Evolutionary conservation across 176 grass and related monocot species (phyloP).

Genomic region (Oryza officinalis): DNA sequence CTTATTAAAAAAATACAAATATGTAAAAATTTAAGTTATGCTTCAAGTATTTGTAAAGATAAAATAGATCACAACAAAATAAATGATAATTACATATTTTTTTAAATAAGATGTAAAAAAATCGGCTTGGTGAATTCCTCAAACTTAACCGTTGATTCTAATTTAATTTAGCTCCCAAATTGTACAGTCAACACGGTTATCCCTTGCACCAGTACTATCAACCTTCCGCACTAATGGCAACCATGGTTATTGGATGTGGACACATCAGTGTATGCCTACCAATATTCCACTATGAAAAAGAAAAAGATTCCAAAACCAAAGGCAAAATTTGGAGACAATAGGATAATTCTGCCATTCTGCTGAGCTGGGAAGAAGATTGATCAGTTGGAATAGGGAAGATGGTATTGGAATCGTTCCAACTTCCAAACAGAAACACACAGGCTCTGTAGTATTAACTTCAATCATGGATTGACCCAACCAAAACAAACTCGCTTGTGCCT

Average conservation of each 20-base stretch:
- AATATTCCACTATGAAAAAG: slow-evolving; percentile 9
- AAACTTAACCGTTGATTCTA: too few relatives aligned
- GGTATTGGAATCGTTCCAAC: background rate
- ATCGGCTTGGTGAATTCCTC: too few relatives aligned
- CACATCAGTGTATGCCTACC: slow-evolving; percentile 8
- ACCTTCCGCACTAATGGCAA: background rate
- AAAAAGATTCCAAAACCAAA: slow-evolving; percentile 9
- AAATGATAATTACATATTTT: too few relatives aligned
- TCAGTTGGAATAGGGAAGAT: background rate
- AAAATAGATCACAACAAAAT: too few relatives aligned
- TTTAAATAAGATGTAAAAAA: too few relatives aligned
- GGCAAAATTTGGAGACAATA: background rate
- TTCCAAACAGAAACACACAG: background rate
- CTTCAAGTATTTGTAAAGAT: too few relatives aligned
- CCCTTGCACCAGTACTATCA: background rate
- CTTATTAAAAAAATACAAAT: too few relatives aligned
- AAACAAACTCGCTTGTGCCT: background rate
- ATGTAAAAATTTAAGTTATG: too few relatives aligned
- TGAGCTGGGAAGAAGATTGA: slow-evolving; percentile 24
- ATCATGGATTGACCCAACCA: slow-evolving; percentile 10
- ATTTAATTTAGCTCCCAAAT: background rate
- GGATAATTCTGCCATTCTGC: slow-evolving; percentile 3
- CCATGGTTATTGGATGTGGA: background rate
- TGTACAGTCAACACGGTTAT: background rate
- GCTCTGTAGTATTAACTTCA: background rate